Evolutionary conservation across 2,329 filamentous ascomycete species (phyloP).

Genomic region (Cercospora sesami): DNA sequence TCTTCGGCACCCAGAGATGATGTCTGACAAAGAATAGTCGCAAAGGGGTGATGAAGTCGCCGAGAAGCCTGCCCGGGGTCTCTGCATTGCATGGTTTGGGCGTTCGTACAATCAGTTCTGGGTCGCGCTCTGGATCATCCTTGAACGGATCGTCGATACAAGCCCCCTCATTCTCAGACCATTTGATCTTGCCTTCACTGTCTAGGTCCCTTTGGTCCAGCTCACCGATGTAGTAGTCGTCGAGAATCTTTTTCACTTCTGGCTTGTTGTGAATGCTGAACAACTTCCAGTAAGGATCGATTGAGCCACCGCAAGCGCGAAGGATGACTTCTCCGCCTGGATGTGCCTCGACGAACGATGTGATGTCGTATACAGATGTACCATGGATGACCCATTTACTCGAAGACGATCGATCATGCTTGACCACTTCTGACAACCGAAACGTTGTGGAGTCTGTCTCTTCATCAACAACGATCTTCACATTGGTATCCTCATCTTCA

Average conservation of each 20-base stretch:
- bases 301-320: constrained; percentile 62
- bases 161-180: constrained; percentile 35
- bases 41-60: constrained; percentile 57
- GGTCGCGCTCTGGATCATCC: constrained; percentile 55
- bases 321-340: constrained; percentile 69
- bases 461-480: neutral
- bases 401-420: constrained; percentile 46
- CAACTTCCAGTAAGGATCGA: constrained; percentile 70
- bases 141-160: constrained; percentile 62
- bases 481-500: constrained; percentile 1
- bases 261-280: constrained; percentile 67
- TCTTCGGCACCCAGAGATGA: constrained; percentile 63
- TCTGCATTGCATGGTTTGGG: constrained; percentile 63
- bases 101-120: constrained; percentile 54
- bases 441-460: constrained; percentile 10
- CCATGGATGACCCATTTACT: constrained; percentile 65
- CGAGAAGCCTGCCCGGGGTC: constrained; percentile 54
- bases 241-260: constrained; percentile 62
- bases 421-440: constrained; percentile 36
- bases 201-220: constrained; percentile 60
- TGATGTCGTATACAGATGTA: constrained; percentile 69
- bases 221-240: constrained; percentile 64
- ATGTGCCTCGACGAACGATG: constrained; percentile 65
- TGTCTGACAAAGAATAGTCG: constrained; percentile 62
- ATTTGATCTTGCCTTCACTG: constrained; percentile 50